Percentiles rank a stretch among this genome's conserved stretches.
Evolutionary conservation across 2,329 filamentous ascomycete species (phyloP).

Genomic region (Dactylellina drechsleri): DNA sequence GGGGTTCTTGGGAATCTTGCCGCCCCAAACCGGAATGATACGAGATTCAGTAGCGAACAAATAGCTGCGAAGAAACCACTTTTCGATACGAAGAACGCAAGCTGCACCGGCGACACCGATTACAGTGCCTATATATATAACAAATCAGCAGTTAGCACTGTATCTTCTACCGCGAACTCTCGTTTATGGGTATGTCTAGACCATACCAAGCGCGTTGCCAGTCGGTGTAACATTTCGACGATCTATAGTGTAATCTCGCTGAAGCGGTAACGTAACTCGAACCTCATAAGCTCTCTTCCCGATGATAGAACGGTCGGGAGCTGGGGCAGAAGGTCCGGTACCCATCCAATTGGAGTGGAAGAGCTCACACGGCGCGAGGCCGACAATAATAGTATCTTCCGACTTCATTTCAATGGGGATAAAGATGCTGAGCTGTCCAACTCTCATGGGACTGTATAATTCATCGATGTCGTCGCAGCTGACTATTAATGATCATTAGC

Average conservation of each 20-base stretch:
- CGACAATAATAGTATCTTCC: constrained; percentile 26
- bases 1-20: constrained; percentile 20
- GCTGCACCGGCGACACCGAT: constrained; percentile 30
- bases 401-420: constrained; percentile 33
- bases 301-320: constrained; percentile 29
- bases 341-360: constrained; percentile 38
- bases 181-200: neutral
- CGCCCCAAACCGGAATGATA: constrained; percentile 28
- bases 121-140: constrained; percentile 23
- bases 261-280: constrained; percentile 13
- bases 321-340: constrained; percentile 24
- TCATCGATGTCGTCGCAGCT: constrained; percentile 44
- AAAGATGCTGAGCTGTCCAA: constrained; percentile 41
- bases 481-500: neutral
- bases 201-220: constrained; percentile 29
- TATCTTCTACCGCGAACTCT: neutral
- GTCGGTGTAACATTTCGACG: constrained; percentile 18
- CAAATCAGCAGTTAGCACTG: neutral
- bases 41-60: constrained; percentile 23
- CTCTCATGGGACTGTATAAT: constrained; percentile 16
- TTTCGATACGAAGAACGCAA: constrained; percentile 33
- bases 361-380: constrained; percentile 41
- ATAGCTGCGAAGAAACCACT: constrained; percentile 36
- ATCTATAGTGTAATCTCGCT: constrained; percentile 15
- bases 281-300: constrained; percentile 44